Percentiles rank a stretch among this genome's conserved stretches.
These are phyloP conservation scores for Papilionanthe hybrid DNA, from an alignment of 116 monocot species.

Conservation along the genomic window DNA sequence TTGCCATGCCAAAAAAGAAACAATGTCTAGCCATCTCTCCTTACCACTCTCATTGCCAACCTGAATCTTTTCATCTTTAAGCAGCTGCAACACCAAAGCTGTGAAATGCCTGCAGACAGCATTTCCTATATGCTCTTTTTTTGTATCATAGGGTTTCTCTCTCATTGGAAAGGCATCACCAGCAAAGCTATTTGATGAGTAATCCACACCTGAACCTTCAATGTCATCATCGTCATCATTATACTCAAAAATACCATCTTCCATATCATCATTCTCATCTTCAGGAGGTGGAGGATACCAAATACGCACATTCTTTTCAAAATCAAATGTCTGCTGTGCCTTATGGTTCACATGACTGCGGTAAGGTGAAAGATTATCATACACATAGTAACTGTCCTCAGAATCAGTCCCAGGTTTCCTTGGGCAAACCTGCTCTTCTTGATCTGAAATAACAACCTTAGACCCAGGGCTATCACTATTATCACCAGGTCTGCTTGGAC, in stretches of 20 bases:
- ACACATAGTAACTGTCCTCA: constrained; percentile 14
- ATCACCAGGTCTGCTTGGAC: constrained; percentile 36
- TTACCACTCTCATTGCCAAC: constrained; percentile 14
- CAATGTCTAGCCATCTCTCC: constrained; percentile 60
- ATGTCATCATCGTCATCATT: constrained; percentile 53
- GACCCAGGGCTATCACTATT: constrained; percentile 12
- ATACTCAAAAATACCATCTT: constrained; percentile 34
- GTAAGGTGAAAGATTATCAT: constrained; percentile 23
- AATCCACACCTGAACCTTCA: constrained; percentile 20
- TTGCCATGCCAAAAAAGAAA: constrained; percentile 84
- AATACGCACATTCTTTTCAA: constrained; percentile 50
- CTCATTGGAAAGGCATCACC: constrained; percentile 18
- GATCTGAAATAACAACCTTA: constrained; percentile 10
- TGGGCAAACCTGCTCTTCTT: constrained; percentile 16
- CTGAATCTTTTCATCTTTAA: constrained; percentile 57
- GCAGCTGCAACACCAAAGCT: constrained; percentile 70
- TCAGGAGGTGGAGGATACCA: constrained; percentile 78
- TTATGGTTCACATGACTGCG: constrained; percentile 17
- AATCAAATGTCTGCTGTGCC: constrained; percentile 42
- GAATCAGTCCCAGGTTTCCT: constrained; percentile 20
- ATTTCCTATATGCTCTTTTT: constrained; percentile 32
- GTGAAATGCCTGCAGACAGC: constrained; percentile 56
- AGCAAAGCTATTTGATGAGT: constrained; percentile 32
- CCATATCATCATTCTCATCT: constrained; percentile 51
- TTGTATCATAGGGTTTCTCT: constrained; percentile 30